These are phyloP conservation scores for Sarocladiaceae sp. DNA, from an alignment of 2,329 filamentous ascomycete species.

Conservation along the genomic window DNA sequence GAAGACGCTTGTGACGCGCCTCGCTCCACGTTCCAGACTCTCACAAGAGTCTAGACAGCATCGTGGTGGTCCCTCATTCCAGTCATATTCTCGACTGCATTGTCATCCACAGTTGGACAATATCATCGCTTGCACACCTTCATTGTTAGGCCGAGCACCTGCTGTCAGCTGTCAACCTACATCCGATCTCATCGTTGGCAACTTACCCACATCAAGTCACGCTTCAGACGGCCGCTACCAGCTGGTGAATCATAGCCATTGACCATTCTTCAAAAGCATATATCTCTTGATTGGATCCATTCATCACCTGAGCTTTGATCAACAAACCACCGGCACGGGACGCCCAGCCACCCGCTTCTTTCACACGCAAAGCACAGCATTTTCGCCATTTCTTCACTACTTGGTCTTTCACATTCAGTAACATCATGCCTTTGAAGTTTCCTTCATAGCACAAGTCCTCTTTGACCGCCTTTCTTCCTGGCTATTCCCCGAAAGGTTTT, in stretches of 20 bases:
- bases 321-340: background rate
- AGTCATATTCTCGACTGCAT: background rate
- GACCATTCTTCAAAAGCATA: background rate
- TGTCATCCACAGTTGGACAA: background rate
- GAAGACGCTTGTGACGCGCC: constrained; percentile 4
- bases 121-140: background rate
- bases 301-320: constrained; percentile 5
- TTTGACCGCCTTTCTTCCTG: background rate
- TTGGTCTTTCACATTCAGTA: background rate
- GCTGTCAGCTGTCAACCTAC: constrained; percentile 2
- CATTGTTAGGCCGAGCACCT: constrained; percentile 1
- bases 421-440: background rate
- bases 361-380: background rate
- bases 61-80: constrained; percentile 6
- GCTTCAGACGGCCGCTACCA: background rate
- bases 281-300: background rate
- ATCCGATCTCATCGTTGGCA: background rate
- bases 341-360: constrained; percentile 6
- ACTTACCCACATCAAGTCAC: background rate
- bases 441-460: constrained; percentile 1
- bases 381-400: background rate
- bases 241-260: background rate
- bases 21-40: constrained; percentile 7
- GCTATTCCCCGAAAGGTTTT: background rate
- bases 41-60: constrained; percentile 1